Base-by-base conservation (phyloP, 805 yeast species). In the Yarrowia porcina region DNA sequence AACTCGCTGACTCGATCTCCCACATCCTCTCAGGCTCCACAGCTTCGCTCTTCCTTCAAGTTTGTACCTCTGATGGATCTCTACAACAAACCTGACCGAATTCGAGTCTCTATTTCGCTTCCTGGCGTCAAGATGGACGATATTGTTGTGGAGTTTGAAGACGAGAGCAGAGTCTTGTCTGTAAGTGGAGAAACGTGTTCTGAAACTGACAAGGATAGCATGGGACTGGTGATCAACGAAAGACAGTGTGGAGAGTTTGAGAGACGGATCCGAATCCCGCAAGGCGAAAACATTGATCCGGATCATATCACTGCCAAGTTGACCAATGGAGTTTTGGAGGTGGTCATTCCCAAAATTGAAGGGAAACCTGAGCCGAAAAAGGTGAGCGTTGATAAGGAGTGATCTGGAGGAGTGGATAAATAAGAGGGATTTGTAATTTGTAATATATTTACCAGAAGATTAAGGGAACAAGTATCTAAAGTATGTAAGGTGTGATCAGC, bases 21-120 rank as follows among this genome's bases (percentile, higher is more conserved):
- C 15, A 45, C 27, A 18, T 13, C 17, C 3, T 28, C 52, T 7
- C 52, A 45, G 18, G 27, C 35, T 2, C 52, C 52, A 8, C 25
- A 28, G 3, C 21, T 49, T 5, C 30, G 6, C 9, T 3, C n/a
- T 4, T 7, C 11, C 13, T 47, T 32, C 54, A 32, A 20, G 27
- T 82, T 82, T 65, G 80, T 86, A 11, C 88, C 88, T 20, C 81
- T 81, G 61, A 74, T 83, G 2, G 85, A 84, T 66, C 79, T 83
- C 12, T 83, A 83, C 67, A 84, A 84, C 65, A 74, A 77, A 49
- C 75, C 76, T 1, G 76, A 76, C 17, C 72, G 74, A 11, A 83
- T 83, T 66, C 69, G 77, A 10, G 77, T 83, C 15, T 80, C 80
- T 0, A 69, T 83, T 9, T 80, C 86, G 7, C 70, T 84, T 23